These are phyloP conservation scores for Erythrobasidium hasegawianum DNA, from an alignment of 1,284 basidiomycete species.

Conservation along the genomic window DNA sequence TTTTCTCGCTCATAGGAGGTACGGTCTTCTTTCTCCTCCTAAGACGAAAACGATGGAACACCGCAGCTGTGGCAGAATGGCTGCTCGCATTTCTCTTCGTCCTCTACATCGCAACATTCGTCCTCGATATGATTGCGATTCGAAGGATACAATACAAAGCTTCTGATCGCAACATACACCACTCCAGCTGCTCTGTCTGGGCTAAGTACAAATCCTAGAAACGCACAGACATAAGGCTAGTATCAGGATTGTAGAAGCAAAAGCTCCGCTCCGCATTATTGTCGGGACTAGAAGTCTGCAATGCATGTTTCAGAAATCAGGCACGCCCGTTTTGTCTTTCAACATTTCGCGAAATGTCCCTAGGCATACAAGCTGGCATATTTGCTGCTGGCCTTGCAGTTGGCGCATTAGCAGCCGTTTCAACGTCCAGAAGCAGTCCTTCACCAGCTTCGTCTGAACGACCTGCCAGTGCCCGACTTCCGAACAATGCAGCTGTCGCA, in stretches of 20 bases:
- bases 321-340: neutral
- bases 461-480: neutral
- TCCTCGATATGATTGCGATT: conserved; percentile 2
- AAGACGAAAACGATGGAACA: neutral
- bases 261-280: no score
- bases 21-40: neutral
- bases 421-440: conserved; percentile 1
- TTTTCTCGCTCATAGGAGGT: neutral
- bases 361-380: conserved; percentile 27
- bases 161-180: no score
- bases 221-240: no score
- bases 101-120: neutral
- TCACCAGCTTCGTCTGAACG: neutral
- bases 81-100: neutral
- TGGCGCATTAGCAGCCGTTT: conserved; percentile 20
- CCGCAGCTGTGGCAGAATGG: neutral
- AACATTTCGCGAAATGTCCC: conserved; percentile 7
- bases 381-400: conserved; percentile 27
- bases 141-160: neutral
- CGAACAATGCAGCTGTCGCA: neutral
- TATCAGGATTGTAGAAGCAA: no score
- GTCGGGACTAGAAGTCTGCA: no score
- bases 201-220: neutral
- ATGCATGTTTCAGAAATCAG: neutral
- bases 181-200: no score